Conservation (phyloP, 1,284 basidiomycete genomes). For the Cryptococcus sp. region DNA sequence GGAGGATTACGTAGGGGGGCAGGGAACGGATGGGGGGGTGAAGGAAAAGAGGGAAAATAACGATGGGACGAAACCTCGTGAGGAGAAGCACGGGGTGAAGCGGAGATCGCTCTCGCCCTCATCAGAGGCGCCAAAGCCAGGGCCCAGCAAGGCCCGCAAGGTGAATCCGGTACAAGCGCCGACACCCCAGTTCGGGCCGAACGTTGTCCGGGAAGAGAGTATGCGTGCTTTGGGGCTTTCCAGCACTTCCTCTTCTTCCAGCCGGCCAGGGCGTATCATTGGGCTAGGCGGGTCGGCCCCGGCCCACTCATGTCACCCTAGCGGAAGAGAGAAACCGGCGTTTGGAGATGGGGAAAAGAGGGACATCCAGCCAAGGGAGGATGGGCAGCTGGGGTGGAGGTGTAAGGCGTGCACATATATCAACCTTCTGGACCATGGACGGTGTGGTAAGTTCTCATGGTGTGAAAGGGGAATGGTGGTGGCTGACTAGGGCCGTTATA, state of each 20-base stretch:
- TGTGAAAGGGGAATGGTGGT: not conserved
- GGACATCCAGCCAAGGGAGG: constrained; percentile 1
- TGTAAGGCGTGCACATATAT: constrained; percentile 35
- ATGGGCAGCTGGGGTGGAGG: constrained; percentile 22
- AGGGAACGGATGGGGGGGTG: not conserved
- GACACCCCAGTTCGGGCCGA: not conserved
- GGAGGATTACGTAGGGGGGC: constrained; percentile 26
- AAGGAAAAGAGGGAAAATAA: not conserved
- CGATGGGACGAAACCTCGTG: too few species aligned
- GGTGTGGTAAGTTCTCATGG: constrained; percentile 33
- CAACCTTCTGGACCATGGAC: constrained; percentile 30
- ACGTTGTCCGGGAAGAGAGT: constrained; percentile 19
- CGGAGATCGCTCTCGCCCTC: not conserved
- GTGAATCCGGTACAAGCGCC: not conserved
- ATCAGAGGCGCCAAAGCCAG: too few species aligned
- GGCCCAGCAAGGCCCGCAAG: not conserved
- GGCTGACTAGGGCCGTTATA: constrained; percentile 6
- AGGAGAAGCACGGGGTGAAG: not conserved
- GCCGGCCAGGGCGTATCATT: constrained; percentile 6
- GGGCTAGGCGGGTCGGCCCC: not conserved
- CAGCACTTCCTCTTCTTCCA: not conserved
- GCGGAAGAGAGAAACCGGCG: not conserved
- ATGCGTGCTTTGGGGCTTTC: constrained; percentile 20
- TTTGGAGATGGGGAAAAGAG: not conserved
- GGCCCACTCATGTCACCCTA: not conserved